Base-by-base conservation (phyloP, 352 stramenopile genomes). In the Globisporangium iwayamae region DNA sequence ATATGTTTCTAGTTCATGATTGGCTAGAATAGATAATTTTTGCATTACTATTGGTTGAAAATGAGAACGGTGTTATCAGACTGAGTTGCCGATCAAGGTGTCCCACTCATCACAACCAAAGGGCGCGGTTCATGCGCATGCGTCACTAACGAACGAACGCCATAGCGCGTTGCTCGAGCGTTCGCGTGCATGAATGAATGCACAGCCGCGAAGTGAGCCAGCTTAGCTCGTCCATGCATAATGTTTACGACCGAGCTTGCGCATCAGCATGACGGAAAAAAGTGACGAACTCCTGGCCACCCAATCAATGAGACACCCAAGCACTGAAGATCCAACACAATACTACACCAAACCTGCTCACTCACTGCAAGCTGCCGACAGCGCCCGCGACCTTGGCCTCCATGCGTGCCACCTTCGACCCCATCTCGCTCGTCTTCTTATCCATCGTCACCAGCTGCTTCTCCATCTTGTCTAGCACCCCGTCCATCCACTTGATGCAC, bases 391-490 rank as follows among this genome's bases (percentile, higher is more conserved):
- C 32, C 18, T 46, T 39, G 13, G 38, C 55, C 32, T 32, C 39
- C 20, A 51, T 38, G 22, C 39, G 20, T 22, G 36, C 34, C 13
- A 75, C 55, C 22, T 57, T 60, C 5, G 54, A 11, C 20, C 51
- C 20, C 34, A 60, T 45, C 8, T 11, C 34, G n/a, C 20, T n/a
- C 36, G 48, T 46, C 20, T 60, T 11, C 20, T 13, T 20, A 4
- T 39, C 53, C 9, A 59, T 34, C n/a, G 18, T 36, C 36, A 18
- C 34, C 3, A 60, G 7, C 22, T 50, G 34, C 54, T 10, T 50
- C 54, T 60, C 36, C 34, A 50, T 60, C 34, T 60, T 60, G 54
- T 50, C 28, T 20, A 60, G 48, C 34, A 20, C 18, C 25, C 20
- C 38, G 20, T 60, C 54, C 7, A 16, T 39, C 22, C 38, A 38